Evolutionary conservation across 176 grass and related monocot species (phyloP).

Genomic region (Zoysia japonica): DNA sequence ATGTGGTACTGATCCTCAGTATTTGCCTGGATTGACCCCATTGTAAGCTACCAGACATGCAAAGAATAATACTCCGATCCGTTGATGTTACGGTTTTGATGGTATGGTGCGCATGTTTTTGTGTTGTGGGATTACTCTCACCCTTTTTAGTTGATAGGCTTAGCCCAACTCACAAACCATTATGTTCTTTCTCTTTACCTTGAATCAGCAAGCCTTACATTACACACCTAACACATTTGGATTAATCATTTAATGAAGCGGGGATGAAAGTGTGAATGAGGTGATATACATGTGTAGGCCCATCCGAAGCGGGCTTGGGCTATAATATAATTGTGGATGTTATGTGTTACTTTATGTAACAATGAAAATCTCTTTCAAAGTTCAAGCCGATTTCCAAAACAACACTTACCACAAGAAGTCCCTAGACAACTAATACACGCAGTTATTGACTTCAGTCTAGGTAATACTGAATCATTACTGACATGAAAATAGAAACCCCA

Average conservation of each 20-base stretch:
- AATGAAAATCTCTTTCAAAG: neutral
- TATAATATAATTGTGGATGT: neutral
- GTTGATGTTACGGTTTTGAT: neutral
- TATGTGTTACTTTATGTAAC: neutral
- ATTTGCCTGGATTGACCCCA: neutral
- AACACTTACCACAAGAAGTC: conserved; percentile 6
- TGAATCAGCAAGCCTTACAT: neutral
- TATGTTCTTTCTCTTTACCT: neutral
- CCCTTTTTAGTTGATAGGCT: neutral
- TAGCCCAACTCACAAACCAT: neutral
- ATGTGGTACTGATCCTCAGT: neutral
- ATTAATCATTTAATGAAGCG: neutral
- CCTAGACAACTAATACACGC: neutral
- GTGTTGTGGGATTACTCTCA: neutral
- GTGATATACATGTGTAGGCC: neutral
- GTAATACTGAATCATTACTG: neutral
- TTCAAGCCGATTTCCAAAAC: neutral
- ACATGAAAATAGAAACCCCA: neutral
- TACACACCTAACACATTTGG: neutral
- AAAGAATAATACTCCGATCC: neutral
- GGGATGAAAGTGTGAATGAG: neutral
- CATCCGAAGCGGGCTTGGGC: neutral
- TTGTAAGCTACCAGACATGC: neutral
- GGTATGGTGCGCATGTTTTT: neutral
- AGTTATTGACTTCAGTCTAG: neutral